Conservation (phyloP, 73 alveolate genomes). For the Paramecium tetraurelia region DNA sequence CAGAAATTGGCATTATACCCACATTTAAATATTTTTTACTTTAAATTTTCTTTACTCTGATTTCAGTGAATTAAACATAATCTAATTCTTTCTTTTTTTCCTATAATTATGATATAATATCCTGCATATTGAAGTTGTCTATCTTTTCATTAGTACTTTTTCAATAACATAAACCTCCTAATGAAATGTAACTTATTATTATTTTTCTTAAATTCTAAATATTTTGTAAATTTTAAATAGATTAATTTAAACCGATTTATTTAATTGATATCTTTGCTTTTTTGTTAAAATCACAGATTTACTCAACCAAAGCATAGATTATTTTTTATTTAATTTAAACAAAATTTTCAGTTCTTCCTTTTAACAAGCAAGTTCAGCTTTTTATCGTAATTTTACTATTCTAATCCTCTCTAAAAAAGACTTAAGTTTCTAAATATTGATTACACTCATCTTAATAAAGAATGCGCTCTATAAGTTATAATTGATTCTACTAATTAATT, state of each 20-base stretch:
- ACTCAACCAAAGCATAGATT: no score
- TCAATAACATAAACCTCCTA: no score
- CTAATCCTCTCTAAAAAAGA: constrained; percentile 34
- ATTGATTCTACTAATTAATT: not conserved
- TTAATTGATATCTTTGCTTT: constrained; percentile 34
- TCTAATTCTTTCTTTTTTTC: no score
- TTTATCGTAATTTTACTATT: constrained; percentile 25
- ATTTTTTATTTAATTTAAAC: not conserved
- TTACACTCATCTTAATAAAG: not conserved
- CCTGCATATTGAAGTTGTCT: no score
- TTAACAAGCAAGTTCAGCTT: constrained; percentile 57
- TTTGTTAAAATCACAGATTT: not conserved
- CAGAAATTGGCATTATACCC: not conserved
- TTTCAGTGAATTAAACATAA: no score
- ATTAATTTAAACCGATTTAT: not conserved
- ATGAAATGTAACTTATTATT: no score
- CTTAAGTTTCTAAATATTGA: constrained; percentile 43
- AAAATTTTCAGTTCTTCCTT: constrained; percentile 50
- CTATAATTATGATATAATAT: no score
- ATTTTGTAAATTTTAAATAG: no score
- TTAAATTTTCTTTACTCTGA: not conserved
- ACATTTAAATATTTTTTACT: not conserved
- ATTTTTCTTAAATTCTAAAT: no score
- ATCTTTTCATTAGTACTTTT: no score
- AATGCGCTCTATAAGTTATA: not conserved